phyloP scores from a whole-genome alignment of 768 basidiomycete species.

The Lactifluus pinguis region DNA sequence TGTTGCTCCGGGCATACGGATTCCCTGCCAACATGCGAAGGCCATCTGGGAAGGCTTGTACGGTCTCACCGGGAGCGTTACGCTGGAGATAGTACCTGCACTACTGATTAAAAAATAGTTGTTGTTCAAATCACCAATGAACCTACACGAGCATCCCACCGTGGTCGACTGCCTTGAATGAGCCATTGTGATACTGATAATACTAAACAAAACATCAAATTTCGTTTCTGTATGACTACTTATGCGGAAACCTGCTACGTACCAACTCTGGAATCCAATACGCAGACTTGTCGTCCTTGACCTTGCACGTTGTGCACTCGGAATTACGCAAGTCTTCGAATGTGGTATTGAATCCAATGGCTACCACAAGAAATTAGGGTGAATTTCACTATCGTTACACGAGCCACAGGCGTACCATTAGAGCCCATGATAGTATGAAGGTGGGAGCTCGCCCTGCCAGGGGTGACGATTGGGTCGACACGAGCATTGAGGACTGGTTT shows the following conservation, averaged over 20 bases:
- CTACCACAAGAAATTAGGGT: neutral
- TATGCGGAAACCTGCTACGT: neutral
- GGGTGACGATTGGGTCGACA: conserved; percentile 7
- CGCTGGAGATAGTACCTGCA: conserved; percentile 19
- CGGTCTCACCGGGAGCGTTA: neutral
- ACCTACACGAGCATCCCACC: conserved; percentile 13
- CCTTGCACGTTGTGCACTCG: conserved; percentile 12
- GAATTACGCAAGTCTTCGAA: neutral
- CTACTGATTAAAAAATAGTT: neutral
- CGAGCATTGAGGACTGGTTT: conserved; percentile 1
- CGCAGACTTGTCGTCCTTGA: conserved; percentile 13
- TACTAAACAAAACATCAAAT: neutral
- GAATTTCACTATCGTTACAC: neutral
- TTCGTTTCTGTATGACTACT: neutral
- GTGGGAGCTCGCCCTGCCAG: neutral
- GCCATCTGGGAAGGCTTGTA: conserved; percentile 20
- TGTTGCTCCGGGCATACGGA: conserved; percentile 23
- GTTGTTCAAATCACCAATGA: neutral
- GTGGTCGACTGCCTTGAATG: neutral
- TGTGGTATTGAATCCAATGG: neutral
- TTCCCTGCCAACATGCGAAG: conserved; percentile 23
- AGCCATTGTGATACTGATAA: conserved; percentile 2
- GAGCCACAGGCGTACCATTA: neutral
- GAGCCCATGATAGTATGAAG: conserved; percentile 15
- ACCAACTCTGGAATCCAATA: conserved; percentile 14